These are phyloP conservation scores for Musa itinerans DNA, from an alignment of 176 grass and related monocot species.

Conservation along the genomic window DNA sequence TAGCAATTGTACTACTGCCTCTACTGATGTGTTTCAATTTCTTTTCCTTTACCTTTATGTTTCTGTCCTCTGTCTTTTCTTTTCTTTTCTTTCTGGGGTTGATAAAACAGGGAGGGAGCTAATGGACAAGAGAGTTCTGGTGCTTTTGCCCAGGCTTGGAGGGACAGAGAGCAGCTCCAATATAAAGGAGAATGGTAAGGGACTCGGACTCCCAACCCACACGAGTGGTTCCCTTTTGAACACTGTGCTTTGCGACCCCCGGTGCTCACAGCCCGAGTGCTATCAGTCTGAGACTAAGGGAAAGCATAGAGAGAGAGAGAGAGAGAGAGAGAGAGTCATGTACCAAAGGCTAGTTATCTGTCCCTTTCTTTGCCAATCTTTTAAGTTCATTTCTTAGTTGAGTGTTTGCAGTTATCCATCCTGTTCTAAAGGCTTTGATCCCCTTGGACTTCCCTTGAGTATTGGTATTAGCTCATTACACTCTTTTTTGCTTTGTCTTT, in stretches of 20 bases:
- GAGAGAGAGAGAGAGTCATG: not conserved
- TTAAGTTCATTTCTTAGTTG: too few relatives aligned
- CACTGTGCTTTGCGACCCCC: not conserved
- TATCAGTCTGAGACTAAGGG: not conserved
- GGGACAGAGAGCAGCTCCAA: not conserved
- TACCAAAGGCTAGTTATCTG: not conserved
- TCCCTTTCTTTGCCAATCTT: too few relatives aligned
- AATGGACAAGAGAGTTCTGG: conserved; percentile 5
- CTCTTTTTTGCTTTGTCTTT: too few relatives aligned
- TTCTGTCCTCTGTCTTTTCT: not conserved
- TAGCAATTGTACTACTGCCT: not conserved
- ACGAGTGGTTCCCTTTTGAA: conserved; percentile 8
- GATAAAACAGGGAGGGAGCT: not conserved
- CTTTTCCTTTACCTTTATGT: not conserved
- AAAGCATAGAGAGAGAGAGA: not conserved
- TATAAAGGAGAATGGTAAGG: conserved; percentile 6
- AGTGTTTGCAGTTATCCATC: too few relatives aligned
- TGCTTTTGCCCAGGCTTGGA: conserved; percentile 5
- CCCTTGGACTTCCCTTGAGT: too few relatives aligned
- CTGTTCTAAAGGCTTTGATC: too few relatives aligned
- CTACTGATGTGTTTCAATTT: not conserved
- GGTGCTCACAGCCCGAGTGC: not conserved
- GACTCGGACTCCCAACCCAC: conserved; percentile 6
- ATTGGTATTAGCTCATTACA: not conserved
- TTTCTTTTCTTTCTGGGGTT: not conserved